Conservation (phyloP, 257 asterid species). For the Plantago major region DNA sequence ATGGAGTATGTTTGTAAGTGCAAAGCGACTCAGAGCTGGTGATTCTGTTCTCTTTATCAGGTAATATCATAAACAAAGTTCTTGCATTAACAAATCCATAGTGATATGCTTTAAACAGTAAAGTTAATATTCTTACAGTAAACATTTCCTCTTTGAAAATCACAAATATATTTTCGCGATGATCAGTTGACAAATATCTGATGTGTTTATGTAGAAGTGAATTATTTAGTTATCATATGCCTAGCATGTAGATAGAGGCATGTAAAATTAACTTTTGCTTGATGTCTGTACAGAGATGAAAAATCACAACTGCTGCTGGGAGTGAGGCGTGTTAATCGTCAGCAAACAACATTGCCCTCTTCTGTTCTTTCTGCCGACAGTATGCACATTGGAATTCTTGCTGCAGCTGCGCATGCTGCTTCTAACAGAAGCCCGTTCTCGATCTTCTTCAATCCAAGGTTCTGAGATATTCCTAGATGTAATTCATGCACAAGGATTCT, state of each 20-base stretch:
- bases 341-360: constrained; percentile 77
- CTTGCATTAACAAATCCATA: no score
- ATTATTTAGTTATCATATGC: no score
- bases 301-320: constrained; percentile 83
- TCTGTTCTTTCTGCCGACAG: constrained; percentile 97
- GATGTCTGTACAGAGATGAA: constrained; percentile 52
- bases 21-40: constrained; percentile 91
- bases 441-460: constrained; percentile 95
- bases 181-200: no score
- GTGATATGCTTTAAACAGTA: no score
- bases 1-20: constrained; percentile 98
- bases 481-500: no score
- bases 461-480: no score
- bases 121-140: no score
- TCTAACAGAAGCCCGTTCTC: constrained; percentile 80
- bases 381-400: constrained; percentile 98
- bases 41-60: constrained; percentile 90
- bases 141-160: no score
- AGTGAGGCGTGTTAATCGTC: constrained; percentile 88
- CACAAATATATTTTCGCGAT: no score
- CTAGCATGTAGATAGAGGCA: no score
- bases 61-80: constrained; percentile 29
- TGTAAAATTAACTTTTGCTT: neutral
- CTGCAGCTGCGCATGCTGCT: constrained; percentile 99
- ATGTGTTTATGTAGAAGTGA: no score